Conservation (phyloP, 2,329 filamentous ascomycete genomes). For the Pseudogymnoascus sp. region DNA sequence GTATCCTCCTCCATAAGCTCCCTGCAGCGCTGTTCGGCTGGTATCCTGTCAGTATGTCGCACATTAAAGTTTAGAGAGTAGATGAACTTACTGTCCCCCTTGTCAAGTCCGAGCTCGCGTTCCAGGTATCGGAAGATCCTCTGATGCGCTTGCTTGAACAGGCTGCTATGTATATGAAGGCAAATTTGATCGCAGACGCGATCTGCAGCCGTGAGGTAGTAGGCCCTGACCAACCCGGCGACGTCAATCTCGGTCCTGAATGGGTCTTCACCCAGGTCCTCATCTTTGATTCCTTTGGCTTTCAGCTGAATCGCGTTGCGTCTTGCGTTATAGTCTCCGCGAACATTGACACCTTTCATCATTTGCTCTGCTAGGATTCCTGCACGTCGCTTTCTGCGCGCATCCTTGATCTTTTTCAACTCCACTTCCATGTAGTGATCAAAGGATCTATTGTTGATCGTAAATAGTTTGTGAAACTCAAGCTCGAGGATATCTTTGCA, state of each 20-base stretch:
- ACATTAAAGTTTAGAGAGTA: neutral
- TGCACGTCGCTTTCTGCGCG: slow-evolving; percentile 44
- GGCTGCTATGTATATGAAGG: slow-evolving; percentile 11
- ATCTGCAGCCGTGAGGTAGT: slow-evolving; percentile 59
- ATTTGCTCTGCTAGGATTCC: slow-evolving; percentile 29
- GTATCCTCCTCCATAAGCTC: slow-evolving; percentile 14
- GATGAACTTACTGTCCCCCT: slow-evolving; percentile 13
- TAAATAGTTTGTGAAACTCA: slow-evolving; percentile 50
- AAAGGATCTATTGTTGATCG: slow-evolving; percentile 46
- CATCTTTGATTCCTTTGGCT: slow-evolving; percentile 13
- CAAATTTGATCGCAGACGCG: slow-evolving; percentile 52
- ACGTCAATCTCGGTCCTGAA: slow-evolving; percentile 55
- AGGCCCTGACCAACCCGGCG: slow-evolving; percentile 56
- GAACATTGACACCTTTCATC: neutral
- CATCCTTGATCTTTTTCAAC: slow-evolving; percentile 37
- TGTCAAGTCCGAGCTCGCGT: slow-evolving; percentile 11
- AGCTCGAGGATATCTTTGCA: slow-evolving; percentile 40
- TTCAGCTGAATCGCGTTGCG: neutral
- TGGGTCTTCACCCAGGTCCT: slow-evolving; percentile 46
- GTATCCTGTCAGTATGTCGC: neutral
- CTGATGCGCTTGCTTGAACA: slow-evolving; percentile 14
- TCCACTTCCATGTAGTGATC: slow-evolving; percentile 41
- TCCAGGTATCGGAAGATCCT: slow-evolving; percentile 15
- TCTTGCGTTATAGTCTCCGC: neutral
- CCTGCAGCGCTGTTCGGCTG: slow-evolving; percentile 13